Percentiles rank a stretch among this genome's conserved stretches.
Evolutionary conservation across 495 filamentous ascomycete species (phyloP).

Genomic region (Evernia prunastri): DNA sequence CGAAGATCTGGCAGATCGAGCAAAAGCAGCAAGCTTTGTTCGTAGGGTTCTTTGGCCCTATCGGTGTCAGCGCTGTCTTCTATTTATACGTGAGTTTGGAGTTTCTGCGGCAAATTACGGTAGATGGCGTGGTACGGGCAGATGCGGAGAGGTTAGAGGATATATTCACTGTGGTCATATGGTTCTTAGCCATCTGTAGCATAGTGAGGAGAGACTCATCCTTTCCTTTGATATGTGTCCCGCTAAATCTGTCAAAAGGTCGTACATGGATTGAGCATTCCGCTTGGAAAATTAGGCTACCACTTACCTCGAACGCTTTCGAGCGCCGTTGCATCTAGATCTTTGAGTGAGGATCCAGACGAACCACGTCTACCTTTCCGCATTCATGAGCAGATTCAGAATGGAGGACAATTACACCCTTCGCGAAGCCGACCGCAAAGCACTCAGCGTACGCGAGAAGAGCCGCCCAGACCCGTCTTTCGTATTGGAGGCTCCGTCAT

Average conservation of each 20-base stretch:
- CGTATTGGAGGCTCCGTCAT: constrained; percentile 48
- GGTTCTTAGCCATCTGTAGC: constrained; percentile 81
- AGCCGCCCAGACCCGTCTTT: constrained; percentile 41
- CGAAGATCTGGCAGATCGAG: constrained; percentile 74
- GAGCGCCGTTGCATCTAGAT: constrained; percentile 20
- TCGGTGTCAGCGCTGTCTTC: constrained; percentile 89
- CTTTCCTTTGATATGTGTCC: not conserved
- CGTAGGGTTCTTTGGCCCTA: constrained; percentile 89
- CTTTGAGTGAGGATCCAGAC: constrained; percentile 20
- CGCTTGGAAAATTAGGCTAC: constrained; percentile 75
- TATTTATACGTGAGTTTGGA: constrained; percentile 76
- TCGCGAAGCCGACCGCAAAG: constrained; percentile 31
- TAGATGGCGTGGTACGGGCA: constrained; percentile 53
- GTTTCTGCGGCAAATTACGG: constrained; percentile 49
- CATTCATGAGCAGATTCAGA: constrained; percentile 18
- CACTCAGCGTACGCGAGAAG: constrained; percentile 21
- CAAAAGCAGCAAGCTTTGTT: constrained; percentile 67
- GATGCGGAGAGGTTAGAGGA: constrained; percentile 63
- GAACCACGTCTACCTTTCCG: constrained; percentile 18
- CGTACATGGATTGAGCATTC: constrained; percentile 81
- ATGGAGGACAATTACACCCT: constrained; percentile 23
- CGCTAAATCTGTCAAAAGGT: constrained; percentile 43
- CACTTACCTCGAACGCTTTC: constrained; percentile 73
- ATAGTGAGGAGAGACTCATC: constrained; percentile 53
- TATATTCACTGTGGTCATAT: constrained; percentile 64